Percentiles rank a stretch among this genome's conserved stretches.
These are phyloP conservation scores for Phytophthora ohioensis DNA, from an alignment of 352 stramenopile species.

Conservation along the genomic window DNA sequence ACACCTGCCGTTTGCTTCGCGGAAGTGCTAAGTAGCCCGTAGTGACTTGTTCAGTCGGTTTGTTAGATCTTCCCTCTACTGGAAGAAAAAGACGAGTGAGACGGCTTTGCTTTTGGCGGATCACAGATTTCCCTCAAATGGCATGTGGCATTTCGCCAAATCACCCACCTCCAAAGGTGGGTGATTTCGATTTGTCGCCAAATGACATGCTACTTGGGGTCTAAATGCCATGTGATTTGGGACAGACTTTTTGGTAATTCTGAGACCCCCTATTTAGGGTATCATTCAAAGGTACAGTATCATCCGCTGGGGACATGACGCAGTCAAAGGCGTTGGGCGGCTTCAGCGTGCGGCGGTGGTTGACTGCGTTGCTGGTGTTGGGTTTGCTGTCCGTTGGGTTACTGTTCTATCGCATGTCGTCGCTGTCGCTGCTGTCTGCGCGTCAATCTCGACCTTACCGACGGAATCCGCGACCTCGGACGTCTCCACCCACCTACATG, in stretches of 20 bases:
- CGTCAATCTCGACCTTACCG: not conserved
- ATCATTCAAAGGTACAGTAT: not conserved
- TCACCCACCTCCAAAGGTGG: no score
- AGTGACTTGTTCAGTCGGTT: no score
- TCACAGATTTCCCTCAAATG: no score
- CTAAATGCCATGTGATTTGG: no score
- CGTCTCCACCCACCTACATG: constrained; percentile 36
- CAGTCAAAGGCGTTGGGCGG: not conserved
- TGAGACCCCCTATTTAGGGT: not conserved
- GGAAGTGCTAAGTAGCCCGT: no score
- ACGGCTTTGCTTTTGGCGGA: no score
- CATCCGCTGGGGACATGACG: not conserved
- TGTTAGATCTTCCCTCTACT: no score
- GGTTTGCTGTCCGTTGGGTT: constrained; percentile 38
- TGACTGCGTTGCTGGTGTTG: constrained; percentile 27
- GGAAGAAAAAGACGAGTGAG: no score
- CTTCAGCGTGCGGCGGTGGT: constrained; percentile 26
- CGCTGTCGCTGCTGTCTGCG: constrained; percentile 11
- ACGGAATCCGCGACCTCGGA: not conserved
- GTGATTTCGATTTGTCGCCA: no score
- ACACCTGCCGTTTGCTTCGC: no score
- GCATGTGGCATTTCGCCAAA: no score
- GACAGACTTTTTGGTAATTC: not conserved
- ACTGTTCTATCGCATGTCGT: constrained; percentile 33
- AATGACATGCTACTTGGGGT: no score